These are phyloP conservation scores for Lactifluus subvellereus DNA, from an alignment of 768 basidiomycete species.

Conservation along the genomic window DNA sequence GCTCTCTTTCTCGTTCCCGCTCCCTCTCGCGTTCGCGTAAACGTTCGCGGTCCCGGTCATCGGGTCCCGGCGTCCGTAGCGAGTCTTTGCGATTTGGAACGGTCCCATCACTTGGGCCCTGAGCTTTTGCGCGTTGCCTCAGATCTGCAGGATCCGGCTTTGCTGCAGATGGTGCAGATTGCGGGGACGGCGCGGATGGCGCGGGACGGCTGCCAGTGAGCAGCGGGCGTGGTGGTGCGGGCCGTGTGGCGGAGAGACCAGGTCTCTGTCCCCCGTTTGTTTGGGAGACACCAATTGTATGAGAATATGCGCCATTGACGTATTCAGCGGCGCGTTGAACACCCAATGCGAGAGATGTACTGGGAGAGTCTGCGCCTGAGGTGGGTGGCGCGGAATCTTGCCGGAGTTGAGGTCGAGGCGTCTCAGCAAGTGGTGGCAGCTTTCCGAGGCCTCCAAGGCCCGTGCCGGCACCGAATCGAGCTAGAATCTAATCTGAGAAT, in stretches of 20 bases:
- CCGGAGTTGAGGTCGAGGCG: conserved; percentile 31
- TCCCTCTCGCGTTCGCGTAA: conserved; percentile 28
- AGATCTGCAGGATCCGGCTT: conserved; percentile 58
- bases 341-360: conserved; percentile 33
- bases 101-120: conserved; percentile 39
- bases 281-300: conserved; percentile 36
- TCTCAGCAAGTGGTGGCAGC: conserved; percentile 36
- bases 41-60: conserved; percentile 33
- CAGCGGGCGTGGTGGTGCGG: conserved; percentile 65
- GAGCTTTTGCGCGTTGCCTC: conserved; percentile 55
- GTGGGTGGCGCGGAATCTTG: conserved; percentile 42
- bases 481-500: conserved; percentile 43
- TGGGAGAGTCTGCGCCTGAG: conserved; percentile 32
- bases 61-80: conserved; percentile 24
- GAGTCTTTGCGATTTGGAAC: conserved; percentile 50
- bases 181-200: conserved; percentile 49
- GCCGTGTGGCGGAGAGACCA: conserved; percentile 48
- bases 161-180: conserved; percentile 45
- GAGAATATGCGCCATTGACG: conserved; percentile 49
- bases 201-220: conserved; percentile 51
- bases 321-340: conserved; percentile 58
- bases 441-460: conserved; percentile 70
- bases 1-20: conserved; percentile 25
- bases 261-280: conserved; percentile 29
- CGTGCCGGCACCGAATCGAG: conserved; percentile 87